Evolutionary conservation across 148 eudicot genomes (phyloP).

Genomic region (Rheum nobile): DNA sequence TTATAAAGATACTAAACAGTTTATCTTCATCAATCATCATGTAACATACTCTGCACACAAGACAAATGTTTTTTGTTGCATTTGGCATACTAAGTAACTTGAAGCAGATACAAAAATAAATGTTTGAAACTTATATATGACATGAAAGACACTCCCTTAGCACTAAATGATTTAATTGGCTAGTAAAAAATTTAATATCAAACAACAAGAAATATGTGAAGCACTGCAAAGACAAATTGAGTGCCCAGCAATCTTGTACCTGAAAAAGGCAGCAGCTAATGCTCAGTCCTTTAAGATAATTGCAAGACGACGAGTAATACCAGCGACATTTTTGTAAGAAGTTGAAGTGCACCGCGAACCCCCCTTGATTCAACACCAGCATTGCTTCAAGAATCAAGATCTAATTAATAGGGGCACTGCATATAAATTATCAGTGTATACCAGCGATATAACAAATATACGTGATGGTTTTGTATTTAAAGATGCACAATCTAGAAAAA

Average conservation of each 20-base stretch:
- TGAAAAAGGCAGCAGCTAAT: background rate
- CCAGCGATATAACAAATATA: background rate
- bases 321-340: background rate
- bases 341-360: background rate
- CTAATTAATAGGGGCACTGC: background rate
- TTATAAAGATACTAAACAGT: too few relatives aligned
- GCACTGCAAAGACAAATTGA: background rate
- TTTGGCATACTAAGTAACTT: too few relatives aligned
- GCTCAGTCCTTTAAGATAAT: background rate
- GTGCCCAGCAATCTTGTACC: background rate
- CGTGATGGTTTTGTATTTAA: background rate
- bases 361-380: background rate
- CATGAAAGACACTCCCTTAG: too few relatives aligned
- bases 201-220: background rate
- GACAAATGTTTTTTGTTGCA: background rate
- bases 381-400: background rate
- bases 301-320: background rate
- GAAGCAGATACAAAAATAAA: too few relatives aligned
- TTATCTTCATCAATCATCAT: too few relatives aligned
- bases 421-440: background rate
- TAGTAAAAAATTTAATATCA: background rate
- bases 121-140: too few relatives aligned
- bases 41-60: too few relatives aligned
- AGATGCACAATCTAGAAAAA: background rate
- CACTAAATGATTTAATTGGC: background rate